A percentile compares a stretch with the other conserved stretches of the same genome.
phyloP scores from a whole-genome alignment of 2,329 filamentous ascomycete species.

The Fusarium domesticum region DNA sequence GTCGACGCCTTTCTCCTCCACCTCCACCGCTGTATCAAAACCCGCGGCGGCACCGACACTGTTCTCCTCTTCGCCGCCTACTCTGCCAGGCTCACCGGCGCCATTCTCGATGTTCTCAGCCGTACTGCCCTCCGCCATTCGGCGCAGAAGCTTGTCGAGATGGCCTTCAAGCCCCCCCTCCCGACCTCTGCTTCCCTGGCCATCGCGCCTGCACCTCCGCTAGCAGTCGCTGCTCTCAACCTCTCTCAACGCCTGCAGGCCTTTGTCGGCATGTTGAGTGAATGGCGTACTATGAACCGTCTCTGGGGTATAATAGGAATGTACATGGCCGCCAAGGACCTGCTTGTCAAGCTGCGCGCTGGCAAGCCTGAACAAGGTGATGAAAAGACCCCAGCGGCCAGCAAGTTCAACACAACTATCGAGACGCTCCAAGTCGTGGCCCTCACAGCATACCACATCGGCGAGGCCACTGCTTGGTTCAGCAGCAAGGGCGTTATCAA shows the following conservation, averaged over 20 bases:
- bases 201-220: conserved; percentile 36
- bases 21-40: conserved; percentile 62
- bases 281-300: conserved; percentile 69
- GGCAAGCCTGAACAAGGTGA: conserved; percentile 38
- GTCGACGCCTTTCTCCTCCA: conserved; percentile 54
- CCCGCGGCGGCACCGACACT: conserved; percentile 66
- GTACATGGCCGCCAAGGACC: conserved; percentile 61
- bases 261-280: conserved; percentile 64
- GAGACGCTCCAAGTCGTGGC: conserved; percentile 66
- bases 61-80: conserved; percentile 69
- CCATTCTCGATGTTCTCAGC: conserved; percentile 50
- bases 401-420: conserved; percentile 45
- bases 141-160: conserved; percentile 50
- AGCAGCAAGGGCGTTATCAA: conserved; percentile 67
- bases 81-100: conserved; percentile 54
- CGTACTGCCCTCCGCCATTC: conserved; percentile 55
- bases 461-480: conserved; percentile 83
- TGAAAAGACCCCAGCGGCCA: conserved; percentile 30
- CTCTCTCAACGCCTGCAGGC: conserved; percentile 54
- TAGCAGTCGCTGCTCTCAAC: conserved; percentile 45
- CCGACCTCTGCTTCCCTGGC: conserved; percentile 47
- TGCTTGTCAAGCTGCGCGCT: conserved; percentile 35
- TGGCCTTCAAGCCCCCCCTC: conserved; percentile 50
- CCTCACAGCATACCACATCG: conserved; percentile 68
- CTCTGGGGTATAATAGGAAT: conserved; percentile 76